Evolutionary conservation across 169 alveolate species (phyloP).

Genomic region (Eimeria acervulina): DNA sequence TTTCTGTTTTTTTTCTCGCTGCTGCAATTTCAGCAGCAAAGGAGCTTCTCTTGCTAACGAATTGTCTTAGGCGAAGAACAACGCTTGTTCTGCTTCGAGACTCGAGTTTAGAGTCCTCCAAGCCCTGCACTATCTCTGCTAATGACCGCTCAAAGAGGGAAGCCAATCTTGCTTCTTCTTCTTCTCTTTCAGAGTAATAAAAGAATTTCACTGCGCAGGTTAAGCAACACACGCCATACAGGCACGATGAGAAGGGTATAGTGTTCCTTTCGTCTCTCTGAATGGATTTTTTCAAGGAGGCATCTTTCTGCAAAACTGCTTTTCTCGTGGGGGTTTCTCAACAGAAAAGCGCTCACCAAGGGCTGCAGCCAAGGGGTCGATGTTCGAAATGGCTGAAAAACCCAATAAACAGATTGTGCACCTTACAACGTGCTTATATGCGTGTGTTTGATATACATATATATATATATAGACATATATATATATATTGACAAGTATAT

Average conservation of each 20-base stretch:
- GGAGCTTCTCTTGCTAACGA: not conserved
- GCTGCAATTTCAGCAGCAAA: not conserved
- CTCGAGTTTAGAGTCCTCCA: not conserved
- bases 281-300: not conserved
- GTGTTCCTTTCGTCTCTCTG: not conserved
- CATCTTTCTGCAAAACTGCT: too few relatives aligned
- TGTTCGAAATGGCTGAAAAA: not conserved
- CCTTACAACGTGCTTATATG: too few relatives aligned
- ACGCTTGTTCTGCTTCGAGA: not conserved
- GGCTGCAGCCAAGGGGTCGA: not conserved
- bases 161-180: not conserved
- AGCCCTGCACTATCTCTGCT: not conserved
- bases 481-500: not conserved
- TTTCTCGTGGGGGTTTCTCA: not conserved
- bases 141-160: not conserved
- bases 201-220: conserved; percentile 20
- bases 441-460: not conserved
- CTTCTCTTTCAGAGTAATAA: not conserved
- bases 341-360: not conserved
- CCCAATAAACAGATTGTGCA: too few relatives aligned
- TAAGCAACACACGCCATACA: not conserved
- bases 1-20: not conserved
- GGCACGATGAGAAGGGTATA: not conserved
- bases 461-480: not conserved
- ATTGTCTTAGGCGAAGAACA: not conserved